Evolutionary conservation across 805 yeast genomes (phyloP), one percentile per base, ranked within the genome.

Genomic region (Jamesozyma rosinii): DNA sequence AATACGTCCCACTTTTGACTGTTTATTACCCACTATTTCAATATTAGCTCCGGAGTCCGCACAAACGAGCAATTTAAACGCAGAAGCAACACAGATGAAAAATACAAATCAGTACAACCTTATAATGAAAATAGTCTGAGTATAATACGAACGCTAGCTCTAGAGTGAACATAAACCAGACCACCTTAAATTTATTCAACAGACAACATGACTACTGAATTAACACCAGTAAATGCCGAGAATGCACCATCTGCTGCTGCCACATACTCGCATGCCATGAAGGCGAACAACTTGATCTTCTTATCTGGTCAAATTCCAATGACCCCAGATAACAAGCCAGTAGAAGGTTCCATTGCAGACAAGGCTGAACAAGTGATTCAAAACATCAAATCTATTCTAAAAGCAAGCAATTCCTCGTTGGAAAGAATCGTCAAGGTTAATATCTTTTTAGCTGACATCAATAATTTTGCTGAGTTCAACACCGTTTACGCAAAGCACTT

Each of bases 231-330:
- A 46, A 71, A 74, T 55, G 78, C 95, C 41, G 70, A 77, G 49
- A 71, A 70, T 52, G 95, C 97, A 31, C 97, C 98, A 53, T 88
- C 95, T 46, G 95, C 97, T 48, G 96, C 95, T 34, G 97, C 96
- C 32, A 79, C 95, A 13, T 90, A 90, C 67, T 86, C 95, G 24
- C 98, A 92, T 67, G 98, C 97, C 38, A 77, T 89, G 65, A 88
- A 84, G 69, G 95, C 80, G 55, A 86, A 85, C 65, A 77, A 95
- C 48, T 79, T 87, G 64, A 67, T 92, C 63, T 92, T 83, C 64
- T 87, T 92, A 45, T 85, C 95, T 42, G 98, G 98, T 44, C 98
- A 92, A 70, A 81, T 92, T 48, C 97, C 97, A 43, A 77, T 78
- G 72, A 87, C 90, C 32, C 74, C 89, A 34, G 86, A 83, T 6